phyloP scores from a whole-genome alignment of 306 rosid genomes.

The Medicago arabica region DNA sequence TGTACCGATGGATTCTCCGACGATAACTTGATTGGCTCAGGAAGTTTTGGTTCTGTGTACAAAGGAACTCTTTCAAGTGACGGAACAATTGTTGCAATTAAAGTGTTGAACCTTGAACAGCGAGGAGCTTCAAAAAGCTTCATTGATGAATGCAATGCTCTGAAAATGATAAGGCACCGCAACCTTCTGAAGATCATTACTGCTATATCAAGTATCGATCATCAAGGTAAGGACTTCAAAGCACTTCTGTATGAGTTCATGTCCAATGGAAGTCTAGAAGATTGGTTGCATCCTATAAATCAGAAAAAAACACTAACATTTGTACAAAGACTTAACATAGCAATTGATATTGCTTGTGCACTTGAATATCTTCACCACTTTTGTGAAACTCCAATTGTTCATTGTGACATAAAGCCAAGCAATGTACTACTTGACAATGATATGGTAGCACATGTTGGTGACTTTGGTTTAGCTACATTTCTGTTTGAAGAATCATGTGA shows the following conservation, averaged over 20 bases:
- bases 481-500: conserved; percentile 38
- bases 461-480: conserved; percentile 52
- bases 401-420: conserved; percentile 51
- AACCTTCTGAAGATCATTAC: conserved; percentile 50
- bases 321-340: conserved; percentile 30
- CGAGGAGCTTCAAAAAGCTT: conserved; percentile 41
- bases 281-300: conserved; percentile 43
- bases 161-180: conserved; percentile 43
- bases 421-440: conserved; percentile 45
- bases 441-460: conserved; percentile 44
- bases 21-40: conserved; percentile 45
- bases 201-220: conserved; percentile 45
- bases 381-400: conserved; percentile 42
- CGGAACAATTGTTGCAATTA: conserved; percentile 42
- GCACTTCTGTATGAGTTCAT: conserved; percentile 46
- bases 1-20: conserved; percentile 47
- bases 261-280: conserved; percentile 44
- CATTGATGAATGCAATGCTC: conserved; percentile 42
- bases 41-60: conserved; percentile 54
- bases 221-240: conserved; percentile 50
- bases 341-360: conserved; percentile 47
- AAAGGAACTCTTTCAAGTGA: conserved; percentile 41
- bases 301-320: conserved; percentile 34
- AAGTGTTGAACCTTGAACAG: conserved; percentile 48
- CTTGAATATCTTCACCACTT: conserved; percentile 42